These are phyloP conservation scores for Sporothrix phasma DNA, from an alignment of 2,329 filamentous ascomycete genomes.

Conservation along the genomic window DNA sequence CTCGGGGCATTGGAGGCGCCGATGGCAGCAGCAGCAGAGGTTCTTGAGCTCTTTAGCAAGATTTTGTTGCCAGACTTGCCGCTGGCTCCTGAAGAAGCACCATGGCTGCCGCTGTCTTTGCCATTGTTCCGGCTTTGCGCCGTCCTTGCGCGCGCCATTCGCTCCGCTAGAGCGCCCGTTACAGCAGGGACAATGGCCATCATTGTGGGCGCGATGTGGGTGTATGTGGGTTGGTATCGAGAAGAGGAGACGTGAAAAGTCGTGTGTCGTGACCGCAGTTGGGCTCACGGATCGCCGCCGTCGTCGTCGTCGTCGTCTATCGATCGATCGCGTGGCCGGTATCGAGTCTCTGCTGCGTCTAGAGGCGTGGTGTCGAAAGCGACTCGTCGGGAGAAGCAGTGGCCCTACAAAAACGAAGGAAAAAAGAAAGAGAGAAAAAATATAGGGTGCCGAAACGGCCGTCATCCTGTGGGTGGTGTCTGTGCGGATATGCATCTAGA, in stretches of 20 bases:
- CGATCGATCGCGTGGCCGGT: neutral
- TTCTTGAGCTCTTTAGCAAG: conserved; percentile 26
- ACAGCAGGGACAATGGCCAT: conserved; percentile 17
- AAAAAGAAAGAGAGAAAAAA: no score
- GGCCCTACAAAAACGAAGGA: neutral
- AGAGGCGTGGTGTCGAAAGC: neutral
- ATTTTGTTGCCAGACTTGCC: conserved; percentile 16
- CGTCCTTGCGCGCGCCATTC: conserved; percentile 6
- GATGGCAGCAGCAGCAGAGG: conserved; percentile 20
- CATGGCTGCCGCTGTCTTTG: conserved; percentile 4
- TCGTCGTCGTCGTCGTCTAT: neutral
- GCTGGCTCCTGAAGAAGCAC: neutral
- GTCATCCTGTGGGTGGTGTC: conserved; percentile 16
- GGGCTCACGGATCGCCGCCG: neutral
- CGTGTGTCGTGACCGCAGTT: neutral
- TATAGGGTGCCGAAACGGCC: conserved; percentile 15
- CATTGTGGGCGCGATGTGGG: conserved; percentile 4
- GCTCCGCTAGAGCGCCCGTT: conserved; percentile 1
- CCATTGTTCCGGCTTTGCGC: conserved; percentile 1
- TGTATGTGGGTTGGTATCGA: neutral
- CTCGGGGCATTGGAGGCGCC: conserved; percentile 32
- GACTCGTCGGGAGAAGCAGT: no score
- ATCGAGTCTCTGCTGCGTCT: neutral
- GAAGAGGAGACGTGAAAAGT: neutral
- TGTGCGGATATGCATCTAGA: conserved; percentile 16